A percentile compares a stretch with the other conserved stretches of the same genome.
Conservation (phyloP, 148 eudicot genomes). For the Rhododendron ferrugineum region DNA sequence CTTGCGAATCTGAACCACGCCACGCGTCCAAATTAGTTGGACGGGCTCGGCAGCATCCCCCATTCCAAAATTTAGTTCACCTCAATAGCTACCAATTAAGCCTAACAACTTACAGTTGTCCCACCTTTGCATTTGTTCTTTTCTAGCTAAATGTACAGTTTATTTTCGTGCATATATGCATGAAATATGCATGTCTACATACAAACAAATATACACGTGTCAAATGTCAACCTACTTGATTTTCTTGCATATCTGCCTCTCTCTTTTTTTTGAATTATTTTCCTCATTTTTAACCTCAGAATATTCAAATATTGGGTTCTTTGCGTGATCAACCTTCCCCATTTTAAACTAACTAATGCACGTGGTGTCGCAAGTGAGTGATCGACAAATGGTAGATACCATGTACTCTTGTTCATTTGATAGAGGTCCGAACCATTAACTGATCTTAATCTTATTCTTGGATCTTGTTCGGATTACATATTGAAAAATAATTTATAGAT, state of each 20-base stretch:
- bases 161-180: neutral
- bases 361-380: neutral
- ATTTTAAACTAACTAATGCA: neutral
- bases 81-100: neutral
- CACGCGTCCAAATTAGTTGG: too few relatives aligned
- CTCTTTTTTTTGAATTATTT: neutral
- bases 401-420: too few relatives aligned
- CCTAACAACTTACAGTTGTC: neutral
- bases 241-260: neutral
- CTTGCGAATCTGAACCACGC: too few relatives aligned
- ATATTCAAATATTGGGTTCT: neutral
- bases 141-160: neutral
- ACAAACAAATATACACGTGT: neutral
- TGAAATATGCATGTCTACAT: neutral
- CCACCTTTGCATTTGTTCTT: neutral
- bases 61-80: neutral
- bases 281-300: neutral
- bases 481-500: too few relatives aligned
- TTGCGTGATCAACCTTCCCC: neutral
- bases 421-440: too few relatives aligned
- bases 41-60: too few relatives aligned
- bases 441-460: too few relatives aligned
- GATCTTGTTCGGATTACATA: too few relatives aligned
- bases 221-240: neutral
- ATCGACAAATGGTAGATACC: too few relatives aligned